These are phyloP conservation scores for Ambrosia trifida DNA, from an alignment of 129 eudicot genomes.

Conservation along the genomic window DNA sequence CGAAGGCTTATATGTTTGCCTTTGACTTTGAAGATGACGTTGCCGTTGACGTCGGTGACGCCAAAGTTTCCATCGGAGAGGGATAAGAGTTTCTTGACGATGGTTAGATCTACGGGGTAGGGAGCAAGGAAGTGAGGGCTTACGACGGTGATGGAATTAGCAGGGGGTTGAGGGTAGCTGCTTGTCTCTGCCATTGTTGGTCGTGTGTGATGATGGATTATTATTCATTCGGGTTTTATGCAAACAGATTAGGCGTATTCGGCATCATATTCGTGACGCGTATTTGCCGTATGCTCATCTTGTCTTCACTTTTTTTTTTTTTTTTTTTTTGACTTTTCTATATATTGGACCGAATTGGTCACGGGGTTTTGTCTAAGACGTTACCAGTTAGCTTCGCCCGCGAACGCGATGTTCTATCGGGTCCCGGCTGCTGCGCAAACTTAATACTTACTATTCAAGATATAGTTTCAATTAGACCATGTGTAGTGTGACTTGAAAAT, in stretches of 20 bases:
- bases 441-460: too few species aligned
- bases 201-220: not conserved
- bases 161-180: slow-evolving; percentile 8
- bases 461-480: too few species aligned
- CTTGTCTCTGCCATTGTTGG: slow-evolving; percentile 34
- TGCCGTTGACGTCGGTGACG: slow-evolving; percentile 42
- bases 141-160: slow-evolving; percentile 19
- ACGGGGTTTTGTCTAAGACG: too few species aligned
- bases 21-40: slow-evolving; percentile 42
- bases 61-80: slow-evolving; percentile 34
- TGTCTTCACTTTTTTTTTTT: too few species aligned
- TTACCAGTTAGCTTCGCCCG: too few species aligned
- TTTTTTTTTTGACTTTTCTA: too few species aligned
- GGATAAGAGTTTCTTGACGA: slow-evolving; percentile 32
- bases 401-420: too few species aligned
- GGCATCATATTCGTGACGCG: not conserved
- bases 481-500: too few species aligned
- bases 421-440: too few species aligned
- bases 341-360: too few species aligned
- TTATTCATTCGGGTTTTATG: not conserved
- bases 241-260: not conserved
- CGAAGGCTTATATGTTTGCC: slow-evolving; percentile 27
- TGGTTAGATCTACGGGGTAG: slow-evolving; percentile 37
- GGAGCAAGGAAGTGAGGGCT: slow-evolving; percentile 40
- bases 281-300: not conserved